Evolutionary conservation across 2,329 filamentous ascomycete species (phyloP), one percentile per base, ranked within the genome.

Genomic region (Xylaria hypoxylon): DNA sequence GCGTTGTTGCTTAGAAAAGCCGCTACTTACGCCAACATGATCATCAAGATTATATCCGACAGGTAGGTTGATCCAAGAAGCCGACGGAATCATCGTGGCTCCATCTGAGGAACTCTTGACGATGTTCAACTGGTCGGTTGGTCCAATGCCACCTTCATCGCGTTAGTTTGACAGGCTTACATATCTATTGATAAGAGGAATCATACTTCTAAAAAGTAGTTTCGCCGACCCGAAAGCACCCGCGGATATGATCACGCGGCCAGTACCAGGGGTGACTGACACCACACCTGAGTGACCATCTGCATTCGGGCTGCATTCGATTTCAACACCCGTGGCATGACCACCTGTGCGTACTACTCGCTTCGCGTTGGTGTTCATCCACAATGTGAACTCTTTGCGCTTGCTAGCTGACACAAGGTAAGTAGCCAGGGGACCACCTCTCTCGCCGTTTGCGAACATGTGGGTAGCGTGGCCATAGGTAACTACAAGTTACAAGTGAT

Each of bases 141-240:
- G 89, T 3, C 90, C 91, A 70, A 91, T 92, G 70, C 90, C 89
- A 77, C 75, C 75, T 77, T 59, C 24, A 47, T 44, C 22, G n/a
- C 2, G 26, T 74, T 48, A 73, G 64, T 47, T 31, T 17, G 15
- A 33, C 26, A 17, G 17, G 28, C 5, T 19, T 31, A 48, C 17
- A 22, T 17, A 15, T 22, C 5, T 15, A n/a, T 28, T 38, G 26
- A 7, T 7, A 15, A 2, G 38, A 48, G 3, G 11, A 15, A 5
- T 68, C 74, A 62, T 73, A 77, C 87, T 90, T 71, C 89, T 85
- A 76, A 92, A 82, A 3, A 93, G 84, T 50, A 93, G 81, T 78
- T 91, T 91, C 24, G 90, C 83, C 2, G 89, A 89, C 19, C 89
- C 89, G 67, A 93, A 91, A 1, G 90, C 82, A 48, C 91, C 91